Percentiles rank a stretch among this genome's conserved stretches.
Evolutionary conservation across 1,284 basidiomycete genomes (phyloP).

Genomic region (Termitomyces sp.): DNA sequence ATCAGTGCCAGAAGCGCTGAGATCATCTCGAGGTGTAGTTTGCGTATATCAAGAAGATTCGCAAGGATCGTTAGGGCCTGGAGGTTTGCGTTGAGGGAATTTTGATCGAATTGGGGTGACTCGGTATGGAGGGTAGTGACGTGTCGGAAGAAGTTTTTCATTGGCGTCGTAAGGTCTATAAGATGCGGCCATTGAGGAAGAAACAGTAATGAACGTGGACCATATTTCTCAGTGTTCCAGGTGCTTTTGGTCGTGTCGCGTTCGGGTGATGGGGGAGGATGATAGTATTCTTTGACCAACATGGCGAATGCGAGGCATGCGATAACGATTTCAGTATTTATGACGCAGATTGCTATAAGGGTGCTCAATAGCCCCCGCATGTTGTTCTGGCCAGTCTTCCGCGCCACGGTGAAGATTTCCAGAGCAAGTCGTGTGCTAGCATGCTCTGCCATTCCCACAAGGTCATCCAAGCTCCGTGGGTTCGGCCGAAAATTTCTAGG

Average conservation of each 20-base stretch:
- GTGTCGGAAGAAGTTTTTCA: not conserved
- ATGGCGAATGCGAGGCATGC: conserved; percentile 64
- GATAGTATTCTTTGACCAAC: conserved; percentile 57
- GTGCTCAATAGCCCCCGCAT: conserved; percentile 55
- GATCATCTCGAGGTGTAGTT: not conserved
- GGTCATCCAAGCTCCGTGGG: conserved; percentile 23
- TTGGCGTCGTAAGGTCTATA: not conserved
- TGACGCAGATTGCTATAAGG: conserved; percentile 56
- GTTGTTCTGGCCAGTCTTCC: conserved; percentile 47
- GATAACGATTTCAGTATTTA: conserved; percentile 72
- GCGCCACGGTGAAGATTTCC: conserved; percentile 46
- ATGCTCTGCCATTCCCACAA: conserved; percentile 24
- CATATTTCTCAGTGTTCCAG: conserved; percentile 4
- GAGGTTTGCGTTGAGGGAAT: conserved; percentile 2
- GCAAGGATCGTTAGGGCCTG: conserved; percentile 8
- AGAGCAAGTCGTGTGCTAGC: conserved; percentile 44
- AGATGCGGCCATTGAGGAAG: conserved; percentile 1
- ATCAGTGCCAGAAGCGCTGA: not conserved
- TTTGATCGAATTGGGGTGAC: not conserved
- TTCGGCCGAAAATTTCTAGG: conserved; percentile 19
- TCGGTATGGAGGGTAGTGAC: not conserved
- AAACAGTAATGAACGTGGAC: conserved; percentile 4
- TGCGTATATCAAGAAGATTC: conserved; percentile 6
- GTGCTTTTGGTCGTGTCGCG: not conserved
- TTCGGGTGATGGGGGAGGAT: conserved; percentile 22